Base-by-base conservation (phyloP, 148 eudicot species). In the Gaultheria prostrata region DNA sequence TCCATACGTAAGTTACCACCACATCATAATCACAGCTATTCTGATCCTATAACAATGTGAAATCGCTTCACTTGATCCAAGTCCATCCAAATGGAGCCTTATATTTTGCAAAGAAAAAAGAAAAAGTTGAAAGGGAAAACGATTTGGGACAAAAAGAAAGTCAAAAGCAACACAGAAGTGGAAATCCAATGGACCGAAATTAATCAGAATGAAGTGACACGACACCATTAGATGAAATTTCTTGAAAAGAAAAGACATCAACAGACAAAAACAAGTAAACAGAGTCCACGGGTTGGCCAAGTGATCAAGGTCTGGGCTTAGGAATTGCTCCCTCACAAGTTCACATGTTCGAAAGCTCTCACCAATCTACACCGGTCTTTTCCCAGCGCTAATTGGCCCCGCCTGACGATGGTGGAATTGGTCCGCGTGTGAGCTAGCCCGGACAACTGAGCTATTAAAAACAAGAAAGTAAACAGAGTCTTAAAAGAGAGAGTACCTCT, bases 401-500 rank as follows among this genome's bases (percentile, higher is more conserved):
- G 4, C 43, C 43, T 3, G 43, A 39, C 5, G 43, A 39, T 39
- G 39, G 43, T 39, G 43, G 43, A 39, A 39, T 39, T 39, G 43
- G 6, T 39, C 6, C 43, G 43, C 43, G 6, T 6, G 0, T 39
- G 43, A 39, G 43, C 43, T 39, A 39, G 6, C 43, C 43, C 43
- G 7, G 43, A 39, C 43, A 39, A 35, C 0, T 35, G 6, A 39
- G 43, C 43, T 39, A 39, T 39, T 1, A 2, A 83, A 11, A 20
- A 65, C 9, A 24, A 51, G 5, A 80, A 70, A 65, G 83, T n/a
- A 54, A 82, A 63, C n/a, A 72, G 50, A 8, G 11, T 8, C 12
- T 8, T 48, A 8, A 48, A 51, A 28, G 35, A 12, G 71, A 0
- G 17, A 92, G 26, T 6, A 67, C 98, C 98, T 93, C 87, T 93